Evolutionary conservation across 768 basidiomycete genomes (phyloP).

Genomic region (Boletus tomentosulus): DNA sequence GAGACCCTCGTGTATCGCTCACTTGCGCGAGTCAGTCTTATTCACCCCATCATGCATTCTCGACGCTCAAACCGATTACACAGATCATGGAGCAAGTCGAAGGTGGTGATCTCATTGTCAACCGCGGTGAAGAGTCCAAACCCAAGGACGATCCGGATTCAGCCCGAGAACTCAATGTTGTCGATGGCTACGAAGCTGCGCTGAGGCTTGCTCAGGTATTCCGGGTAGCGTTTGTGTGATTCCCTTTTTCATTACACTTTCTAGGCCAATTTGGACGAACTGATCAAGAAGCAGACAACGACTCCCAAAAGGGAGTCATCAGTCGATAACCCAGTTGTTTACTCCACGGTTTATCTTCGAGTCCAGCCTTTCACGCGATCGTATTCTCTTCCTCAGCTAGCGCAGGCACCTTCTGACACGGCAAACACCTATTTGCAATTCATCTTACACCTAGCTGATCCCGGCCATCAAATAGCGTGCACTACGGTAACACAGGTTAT

Average conservation of each 20-base stretch:
- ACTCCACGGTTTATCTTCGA: conserved; percentile 89
- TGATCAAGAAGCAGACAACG: conserved; percentile 61
- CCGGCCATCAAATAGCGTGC: conserved; percentile 70
- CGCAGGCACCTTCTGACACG: conserved; percentile 17
- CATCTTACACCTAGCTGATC: conserved; percentile 66
- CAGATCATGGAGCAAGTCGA: conserved; percentile 94
- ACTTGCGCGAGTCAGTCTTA: conserved; percentile 62
- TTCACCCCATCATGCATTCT: not conserved
- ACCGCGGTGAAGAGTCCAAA: conserved; percentile 72
- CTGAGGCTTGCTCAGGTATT: conserved; percentile 79
- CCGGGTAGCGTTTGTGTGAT: not conserved
- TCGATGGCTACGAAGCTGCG: conserved; percentile 82
- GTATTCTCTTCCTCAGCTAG: conserved; percentile 40
- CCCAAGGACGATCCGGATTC: conserved; percentile 51
- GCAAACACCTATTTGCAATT: conserved; percentile 51
- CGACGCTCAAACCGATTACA: not conserved
- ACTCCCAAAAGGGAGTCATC: conserved; percentile 27
- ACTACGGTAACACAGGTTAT: conserved; percentile 81
- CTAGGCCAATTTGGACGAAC: conserved; percentile 74
- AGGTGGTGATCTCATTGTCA: conserved; percentile 87
- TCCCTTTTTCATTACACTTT: conserved; percentile 1
- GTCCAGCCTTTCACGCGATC: conserved; percentile 80
- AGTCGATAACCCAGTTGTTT: conserved; percentile 62
- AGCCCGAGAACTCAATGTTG: conserved; percentile 70
- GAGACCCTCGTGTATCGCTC: conserved; percentile 92